Base-by-base conservation (phyloP, 192 early-diverging fungal genomes). In the Spinellus fusiger region DNA sequence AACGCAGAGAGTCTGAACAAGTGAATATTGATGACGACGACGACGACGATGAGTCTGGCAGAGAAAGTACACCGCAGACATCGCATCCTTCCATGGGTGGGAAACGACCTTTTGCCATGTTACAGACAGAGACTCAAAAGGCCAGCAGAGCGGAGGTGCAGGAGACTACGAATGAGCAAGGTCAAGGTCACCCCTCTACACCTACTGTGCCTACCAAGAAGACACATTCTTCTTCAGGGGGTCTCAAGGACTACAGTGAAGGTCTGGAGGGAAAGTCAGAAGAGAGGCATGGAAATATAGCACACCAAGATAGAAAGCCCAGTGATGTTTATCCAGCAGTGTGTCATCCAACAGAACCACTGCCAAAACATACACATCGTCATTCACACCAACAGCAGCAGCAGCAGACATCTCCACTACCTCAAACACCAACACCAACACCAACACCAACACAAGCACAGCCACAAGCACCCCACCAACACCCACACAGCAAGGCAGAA, bases 21-120 rank as follows among this genome's bases (percentile, higher is more conserved):
- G 53, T 68, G 4, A 64, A 79, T 6, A 67, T 65, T 29, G 74
- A 73, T 1, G 67, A 73, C 12, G 63, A 68, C 1, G 52, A 66
- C 16, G 59, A 73, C 32, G 59, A 63, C 4, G 61, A 62, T 22
- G 47, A 63, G 2, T 38, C 34, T 23, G 48, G 4, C 32, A 60
- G 22, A 20, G 44, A 35, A 10, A 18, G 9, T 34, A 25, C 35
- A 53, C 20, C 54, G 54, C 52, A 16, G 37, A 12, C 9, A 15
- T 22, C 9, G 33, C 58, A 35, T 62, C 56, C 38, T 9, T n/a
- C 26, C 52, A 49, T 56, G 23, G 33, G 35, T 52, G 29, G 64
- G 37, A 65, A 40, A 38, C 27, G 64, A 31, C 25, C 28, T 13
- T 31, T 50, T 50, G 49, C 23, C 7, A 44, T 48, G 44, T 31